These are phyloP conservation scores for Trichoderma erinaceum DNA, from an alignment of 495 filamentous ascomycete genomes.

Conservation along the genomic window DNA sequence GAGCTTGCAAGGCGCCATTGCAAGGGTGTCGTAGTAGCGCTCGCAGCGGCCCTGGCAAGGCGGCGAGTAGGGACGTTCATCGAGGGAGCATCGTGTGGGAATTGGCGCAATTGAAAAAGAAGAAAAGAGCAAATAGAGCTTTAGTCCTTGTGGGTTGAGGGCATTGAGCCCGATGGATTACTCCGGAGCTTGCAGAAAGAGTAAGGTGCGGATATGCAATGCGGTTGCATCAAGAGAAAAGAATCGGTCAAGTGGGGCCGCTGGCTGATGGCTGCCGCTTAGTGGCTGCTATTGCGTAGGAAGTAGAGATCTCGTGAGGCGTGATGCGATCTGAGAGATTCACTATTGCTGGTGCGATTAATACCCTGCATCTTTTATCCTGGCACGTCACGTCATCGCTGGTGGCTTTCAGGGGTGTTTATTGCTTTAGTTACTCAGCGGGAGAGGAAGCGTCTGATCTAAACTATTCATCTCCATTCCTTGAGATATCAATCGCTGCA, in stretches of 20 bases:
- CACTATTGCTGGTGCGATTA: neutral
- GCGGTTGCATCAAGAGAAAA: too few relatives aligned
- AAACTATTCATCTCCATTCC: neutral
- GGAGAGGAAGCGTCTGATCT: neutral
- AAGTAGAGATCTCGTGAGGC: too few relatives aligned
- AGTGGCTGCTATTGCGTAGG: too few relatives aligned
- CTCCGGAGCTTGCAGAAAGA: neutral
- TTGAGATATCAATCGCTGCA: neutral
- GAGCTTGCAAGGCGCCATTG: slow-evolving; percentile 17
- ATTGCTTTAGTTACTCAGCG: neutral
- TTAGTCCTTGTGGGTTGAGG: slow-evolving; percentile 7
- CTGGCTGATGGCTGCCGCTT: too few relatives aligned
- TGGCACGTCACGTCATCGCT: slow-evolving; percentile 11
- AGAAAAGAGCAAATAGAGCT: neutral
- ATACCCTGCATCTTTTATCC: neutral
- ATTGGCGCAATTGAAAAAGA: neutral
- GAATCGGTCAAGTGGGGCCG: too few relatives aligned
- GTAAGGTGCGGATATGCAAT: neutral
- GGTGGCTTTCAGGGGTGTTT: neutral
- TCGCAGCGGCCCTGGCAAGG: neutral
- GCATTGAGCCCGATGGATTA: neutral
- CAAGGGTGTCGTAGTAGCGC: neutral
- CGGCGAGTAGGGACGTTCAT: slow-evolving; percentile 10
- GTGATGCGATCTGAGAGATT: neutral
- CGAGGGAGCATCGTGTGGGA: neutral